A percentile compares a stretch with the other conserved stretches of the same genome.
Conservation (phyloP, 2,329 filamentous ascomycete genomes). For the Verticillium alfalfae region DNA sequence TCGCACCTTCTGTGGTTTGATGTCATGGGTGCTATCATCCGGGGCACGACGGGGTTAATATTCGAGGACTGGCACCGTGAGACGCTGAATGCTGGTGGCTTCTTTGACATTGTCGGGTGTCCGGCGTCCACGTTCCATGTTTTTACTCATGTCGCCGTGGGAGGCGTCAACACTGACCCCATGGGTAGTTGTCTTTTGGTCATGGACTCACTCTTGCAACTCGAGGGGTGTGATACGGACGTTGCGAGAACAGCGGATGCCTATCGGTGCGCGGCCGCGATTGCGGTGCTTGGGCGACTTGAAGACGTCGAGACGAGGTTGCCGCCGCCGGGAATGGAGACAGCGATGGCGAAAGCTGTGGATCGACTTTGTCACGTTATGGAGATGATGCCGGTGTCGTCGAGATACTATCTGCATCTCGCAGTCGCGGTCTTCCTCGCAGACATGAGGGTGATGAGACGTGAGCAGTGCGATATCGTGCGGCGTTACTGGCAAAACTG, state of each 20-base stretch:
- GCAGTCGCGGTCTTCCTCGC: constrained; percentile 29
- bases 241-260: constrained; percentile 19
- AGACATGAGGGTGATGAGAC: constrained; percentile 25
- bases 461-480: constrained; percentile 25
- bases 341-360: constrained; percentile 21
- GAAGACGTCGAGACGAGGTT: neutral
- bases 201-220: constrained; percentile 18
- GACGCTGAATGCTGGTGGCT: constrained; percentile 19
- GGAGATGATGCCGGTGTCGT: constrained; percentile 20
- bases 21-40: constrained; percentile 18
- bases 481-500: constrained; percentile 31
- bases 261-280: constrained; percentile 26
- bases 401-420: constrained; percentile 31
- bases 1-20: constrained; percentile 35
- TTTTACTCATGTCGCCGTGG: constrained; percentile 24
- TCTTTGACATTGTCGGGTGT: constrained; percentile 31
- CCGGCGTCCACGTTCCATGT: constrained; percentile 28
- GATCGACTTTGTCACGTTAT: constrained; percentile 27
- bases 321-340: neutral
- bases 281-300: constrained; percentile 19
- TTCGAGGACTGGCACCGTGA: constrained; percentile 35
- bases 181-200: constrained; percentile 14
- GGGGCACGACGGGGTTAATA: constrained; percentile 20
- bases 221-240: constrained; percentile 11
- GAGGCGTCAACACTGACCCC: constrained; percentile 3